Evolutionary conservation across 2,329 filamentous ascomycete genomes (phyloP), one percentile per base, ranked within the genome.

Genomic region (Hypocrella siamensis): DNA sequence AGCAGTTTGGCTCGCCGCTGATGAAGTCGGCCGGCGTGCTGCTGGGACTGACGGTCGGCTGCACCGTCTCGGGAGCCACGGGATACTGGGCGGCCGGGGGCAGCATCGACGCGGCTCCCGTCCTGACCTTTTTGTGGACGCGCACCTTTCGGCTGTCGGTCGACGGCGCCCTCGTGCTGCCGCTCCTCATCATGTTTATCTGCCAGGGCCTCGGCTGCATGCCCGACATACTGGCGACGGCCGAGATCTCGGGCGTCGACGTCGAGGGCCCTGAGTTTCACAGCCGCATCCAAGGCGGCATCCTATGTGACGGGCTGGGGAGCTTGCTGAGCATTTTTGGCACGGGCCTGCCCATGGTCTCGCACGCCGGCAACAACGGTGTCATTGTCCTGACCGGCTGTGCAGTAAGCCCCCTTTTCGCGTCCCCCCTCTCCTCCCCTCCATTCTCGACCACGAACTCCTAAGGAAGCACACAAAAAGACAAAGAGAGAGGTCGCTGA

Each of bases 371-470:
- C 3, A 36, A 36, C 28, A 36, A 36, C 27, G 34, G 34, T 18
- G 31, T 33, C 19, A 36, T 36, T 31, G 31, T 36, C 19, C 24
- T 36, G 10, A 36, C 34, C n/a, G 34, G 34, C 19, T 36, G 34
- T 19, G 34, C 34, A 17, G 29, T 31, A 17, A 22, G 29, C 15
- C 6, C 9, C 9, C 16, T 7, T 28, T 28, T 17, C 12, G 7
- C 14, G 9, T 14, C 26, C 7, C 16, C 16, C 14, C 7, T 14
- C 14, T 28, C 26, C 7, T 28, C n/a, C n/a, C n/a, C n/a, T n/a
- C n/a, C n/a, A n/a, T n/a, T n/a, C n/a, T n/a, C n/a, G n/a, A n/a
- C n/a, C n/a, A n/a, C n/a, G n/a, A n/a, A n/a, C n/a, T n/a, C n/a
- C n/a, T n/a, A n/a, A n/a, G n/a, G n/a, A n/a, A n/a, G n/a, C n/a